Conservation (phyloP, 306 rosid genomes). For the Boehmeria nivea region DNA sequence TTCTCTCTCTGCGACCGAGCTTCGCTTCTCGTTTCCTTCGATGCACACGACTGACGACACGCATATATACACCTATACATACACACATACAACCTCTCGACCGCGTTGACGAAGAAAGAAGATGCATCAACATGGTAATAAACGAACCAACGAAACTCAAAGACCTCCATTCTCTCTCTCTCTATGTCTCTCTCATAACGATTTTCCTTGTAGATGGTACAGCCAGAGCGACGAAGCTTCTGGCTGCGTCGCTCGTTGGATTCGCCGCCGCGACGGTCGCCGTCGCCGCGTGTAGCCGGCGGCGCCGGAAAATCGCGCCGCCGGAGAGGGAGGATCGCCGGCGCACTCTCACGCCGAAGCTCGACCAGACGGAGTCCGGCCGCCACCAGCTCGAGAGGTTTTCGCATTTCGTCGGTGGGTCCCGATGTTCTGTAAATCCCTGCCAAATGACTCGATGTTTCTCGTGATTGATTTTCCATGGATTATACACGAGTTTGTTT, state of each 20-base stretch:
- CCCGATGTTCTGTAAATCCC: too few species aligned
- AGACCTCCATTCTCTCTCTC: neutral
- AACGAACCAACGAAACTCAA: neutral
- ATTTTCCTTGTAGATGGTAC: conserved; percentile 31
- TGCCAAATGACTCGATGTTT: too few species aligned
- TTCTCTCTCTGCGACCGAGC: too few species aligned
- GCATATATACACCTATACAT: too few species aligned
- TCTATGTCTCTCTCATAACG: neutral
- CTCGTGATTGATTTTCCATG: too few species aligned
- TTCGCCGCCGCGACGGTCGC: conserved; percentile 32
- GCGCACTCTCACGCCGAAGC: conserved; percentile 25
- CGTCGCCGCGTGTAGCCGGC: conserved; percentile 6
- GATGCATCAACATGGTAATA: neutral
- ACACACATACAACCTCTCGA: too few species aligned
- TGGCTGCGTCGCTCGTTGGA: conserved; percentile 47
- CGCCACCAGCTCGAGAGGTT: conserved; percentile 58
- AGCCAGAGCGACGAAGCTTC: conserved; percentile 18
- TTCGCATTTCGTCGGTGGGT: conserved; percentile 67
- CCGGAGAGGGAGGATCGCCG: conserved; percentile 7
- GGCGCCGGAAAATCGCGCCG: conserved; percentile 11
- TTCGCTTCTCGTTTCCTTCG: too few species aligned
- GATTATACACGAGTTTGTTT: too few species aligned
- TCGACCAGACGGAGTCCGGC: conserved; percentile 45
- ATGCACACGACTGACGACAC: too few species aligned
- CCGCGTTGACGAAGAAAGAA: neutral